Conservation (phyloP, 2,329 filamentous ascomycete species). For the Alternaria triticina region DNA sequence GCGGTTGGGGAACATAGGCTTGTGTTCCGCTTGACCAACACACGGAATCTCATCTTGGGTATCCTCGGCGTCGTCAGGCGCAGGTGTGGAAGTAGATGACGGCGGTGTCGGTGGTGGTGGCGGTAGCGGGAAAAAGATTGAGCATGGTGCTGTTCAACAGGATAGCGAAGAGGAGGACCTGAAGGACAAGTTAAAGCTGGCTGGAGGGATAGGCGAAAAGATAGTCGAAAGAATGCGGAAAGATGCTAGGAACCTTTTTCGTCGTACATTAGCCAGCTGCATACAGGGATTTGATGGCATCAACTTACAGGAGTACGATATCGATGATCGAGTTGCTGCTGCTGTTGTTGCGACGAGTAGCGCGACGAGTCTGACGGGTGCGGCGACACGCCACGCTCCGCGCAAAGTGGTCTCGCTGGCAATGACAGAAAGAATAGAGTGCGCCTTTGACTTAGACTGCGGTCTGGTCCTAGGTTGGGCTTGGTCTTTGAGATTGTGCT, state of each 20-base stretch:
- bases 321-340: constrained; percentile 50
- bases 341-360: constrained; percentile 63
- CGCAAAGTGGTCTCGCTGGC: no score
- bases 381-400: constrained; percentile 64
- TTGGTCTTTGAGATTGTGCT: no score
- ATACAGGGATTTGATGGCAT: background rate
- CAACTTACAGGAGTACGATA: background rate
- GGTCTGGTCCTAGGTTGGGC: no score
- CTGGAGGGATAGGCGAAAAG: background rate
- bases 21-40: background rate
- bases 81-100: background rate
- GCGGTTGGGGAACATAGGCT: background rate
- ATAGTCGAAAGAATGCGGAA: background rate
- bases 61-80: background rate
- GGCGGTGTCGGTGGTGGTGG: background rate
- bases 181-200: background rate
- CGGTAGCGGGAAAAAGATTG: background rate
- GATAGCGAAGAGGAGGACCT: background rate
- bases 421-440: no score
- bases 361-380: constrained; percentile 63
- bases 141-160: background rate
- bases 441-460: no score
- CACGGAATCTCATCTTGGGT: background rate
- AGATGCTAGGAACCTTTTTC: background rate
- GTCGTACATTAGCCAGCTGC: background rate